Percentiles rank a stretch among this genome's conserved stretches.
Evolutionary conservation across 108 stramenopile species (phyloP).

Genomic region (Epithemia pelagica): DNA sequence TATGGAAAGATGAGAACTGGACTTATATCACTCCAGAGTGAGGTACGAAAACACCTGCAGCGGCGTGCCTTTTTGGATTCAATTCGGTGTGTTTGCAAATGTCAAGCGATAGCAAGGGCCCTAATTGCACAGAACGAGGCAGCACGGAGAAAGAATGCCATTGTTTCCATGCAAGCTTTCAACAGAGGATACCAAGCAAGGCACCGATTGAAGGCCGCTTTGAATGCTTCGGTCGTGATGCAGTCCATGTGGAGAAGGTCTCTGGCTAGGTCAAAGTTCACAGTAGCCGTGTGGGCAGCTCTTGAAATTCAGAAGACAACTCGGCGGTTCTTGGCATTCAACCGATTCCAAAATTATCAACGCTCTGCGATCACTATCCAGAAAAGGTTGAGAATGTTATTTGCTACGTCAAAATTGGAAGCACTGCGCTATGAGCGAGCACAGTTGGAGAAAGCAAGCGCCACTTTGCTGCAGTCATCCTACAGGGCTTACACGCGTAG

Average conservation of each 20-base stretch:
- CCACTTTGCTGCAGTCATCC: background rate
- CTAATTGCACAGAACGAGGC: background rate
- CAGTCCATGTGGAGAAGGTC: background rate
- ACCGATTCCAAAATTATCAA: background rate
- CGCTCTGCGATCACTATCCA: background rate
- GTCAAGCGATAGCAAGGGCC: background rate
- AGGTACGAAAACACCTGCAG: background rate
- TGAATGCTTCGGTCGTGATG: background rate
- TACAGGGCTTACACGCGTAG: background rate
- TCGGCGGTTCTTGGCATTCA: background rate
- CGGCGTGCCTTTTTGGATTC: background rate
- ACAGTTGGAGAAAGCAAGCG: constrained; percentile 10
- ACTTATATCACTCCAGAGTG: background rate
- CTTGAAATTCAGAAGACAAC: background rate
- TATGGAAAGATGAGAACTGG: background rate
- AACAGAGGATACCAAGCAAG: background rate
- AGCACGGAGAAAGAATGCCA: background rate
- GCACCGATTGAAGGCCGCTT: background rate
- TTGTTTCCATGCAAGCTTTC: background rate
- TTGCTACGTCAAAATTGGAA: background rate
- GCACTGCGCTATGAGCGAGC: constrained; percentile 11
- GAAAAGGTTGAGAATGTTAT: background rate
- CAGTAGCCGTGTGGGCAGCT: background rate
- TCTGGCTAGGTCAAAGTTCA: background rate
- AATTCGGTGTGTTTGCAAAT: background rate